Evolutionary conservation across 1,284 basidiomycete genomes (phyloP), one percentile per base, ranked within the genome.

Genomic region (Filobasidium uniguttulatum): DNA sequence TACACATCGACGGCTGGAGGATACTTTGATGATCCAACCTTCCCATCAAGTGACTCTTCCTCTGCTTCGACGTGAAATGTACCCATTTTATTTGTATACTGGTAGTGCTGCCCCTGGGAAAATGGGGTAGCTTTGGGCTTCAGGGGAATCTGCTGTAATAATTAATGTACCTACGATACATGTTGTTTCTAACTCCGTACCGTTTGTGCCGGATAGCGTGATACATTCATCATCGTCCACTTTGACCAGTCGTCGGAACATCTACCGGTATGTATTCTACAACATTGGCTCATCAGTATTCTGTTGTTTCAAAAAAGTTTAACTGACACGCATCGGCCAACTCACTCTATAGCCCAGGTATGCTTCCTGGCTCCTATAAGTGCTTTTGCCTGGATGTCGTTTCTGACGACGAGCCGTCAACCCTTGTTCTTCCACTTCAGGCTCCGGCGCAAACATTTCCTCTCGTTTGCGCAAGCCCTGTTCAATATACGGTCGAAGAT

Each of bases 401-500:
- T 46, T 46, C 33, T 52, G 46, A 5, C 45, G 50, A 22, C 50
- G 36, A 19, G 46, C 36, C 0, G 31, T 46, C 37, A 31, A 35
- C 7, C 31, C 45, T 31, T 52, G 50, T 5, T 52, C 50, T 9
- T 52, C 50, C 20, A 47, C 50, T 19, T 31, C 28, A 23, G 38
- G 46, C 29, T 44, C 43, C 22, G 50, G 54, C 14, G 51, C 33
- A 17, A 43, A 35, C 22, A 52, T 14, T 19, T 33, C 38, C 5
- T 31, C 53, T 20, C 67, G 58, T 28, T 57, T 56, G 7, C 44
- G 51, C 67, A 93, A 81, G 8, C 90, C 89, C 19, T 78, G 80
- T 29, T 80, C 78, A 54, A 97, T 80, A 62, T 91, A 86, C 35
- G 75, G 72, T 76, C 81, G 82, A 86, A 90, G 94, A 64, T 82